Base-by-base conservation (phyloP, 768 basidiomycete genomes). In the Rubroboletus satanas region DNA sequence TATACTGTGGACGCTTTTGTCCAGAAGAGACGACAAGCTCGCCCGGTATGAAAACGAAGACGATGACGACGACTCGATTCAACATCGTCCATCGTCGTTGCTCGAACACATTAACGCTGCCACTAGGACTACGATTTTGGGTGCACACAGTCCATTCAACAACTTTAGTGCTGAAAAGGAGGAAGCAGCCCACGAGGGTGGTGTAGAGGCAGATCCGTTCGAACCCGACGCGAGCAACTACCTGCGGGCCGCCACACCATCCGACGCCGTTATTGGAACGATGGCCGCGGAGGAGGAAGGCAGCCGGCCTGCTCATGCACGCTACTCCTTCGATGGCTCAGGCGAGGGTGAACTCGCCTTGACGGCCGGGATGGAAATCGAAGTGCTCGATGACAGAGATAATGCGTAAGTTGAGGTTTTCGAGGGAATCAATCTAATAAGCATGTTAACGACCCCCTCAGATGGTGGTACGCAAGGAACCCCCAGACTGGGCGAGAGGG, bases 381-480 rank as follows among this genome's bases (percentile, higher is more conserved):
- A 88, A 62, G 80, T 93, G 33, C 73, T 93, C 47, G 89, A 92
- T 68, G 89, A 93, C 69, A 78, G 80, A 61, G 90, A 93, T 71
- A 77, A 81, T 64, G 85, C 87, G 88, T 91, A 72, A 64, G 88
- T 81, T 17, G 21, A 26, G 15, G 0, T 41, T 52, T 18, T 18
- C 3, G n/a, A 7, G 33, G 21, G 4, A 5, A 8, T n/a, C n/a
- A n/a, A 7, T 29, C 7, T 26, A 7, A 7, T 5, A 28, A 10
- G 42, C 8, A 17, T 51, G 29, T 26, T 71, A 35, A 72, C 29
- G 36, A 41, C 21, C 11, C 55, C 52, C 46, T 50, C 56, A 93
- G 93, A 44, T 98, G 94, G 94, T 97, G 93, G 94, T 95, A 90
- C 65, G 90, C 87, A 49, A 82, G 92, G 32, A 90, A 95, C 69